A percentile compares a stretch with the other conserved stretches of the same genome.
These are phyloP conservation scores for Xylaria digitata DNA, from an alignment of 2,329 filamentous ascomycete genomes.

Conservation along the genomic window DNA sequence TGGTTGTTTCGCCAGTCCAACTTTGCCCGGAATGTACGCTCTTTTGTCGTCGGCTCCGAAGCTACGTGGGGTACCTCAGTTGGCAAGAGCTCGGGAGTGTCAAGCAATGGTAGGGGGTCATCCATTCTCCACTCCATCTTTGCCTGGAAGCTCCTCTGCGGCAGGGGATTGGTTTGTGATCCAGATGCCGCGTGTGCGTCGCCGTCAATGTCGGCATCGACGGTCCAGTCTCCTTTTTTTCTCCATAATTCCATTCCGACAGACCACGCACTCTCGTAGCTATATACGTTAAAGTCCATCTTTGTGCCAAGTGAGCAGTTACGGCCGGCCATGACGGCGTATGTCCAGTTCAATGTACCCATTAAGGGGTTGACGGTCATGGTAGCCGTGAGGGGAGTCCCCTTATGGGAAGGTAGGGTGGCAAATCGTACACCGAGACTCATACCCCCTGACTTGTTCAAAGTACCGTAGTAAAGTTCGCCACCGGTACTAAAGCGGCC, in stretches of 20 bases:
- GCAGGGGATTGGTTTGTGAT: slow-evolving; percentile 31
- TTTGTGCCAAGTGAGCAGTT: slow-evolving; percentile 87
- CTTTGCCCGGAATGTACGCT: slow-evolving; percentile 65
- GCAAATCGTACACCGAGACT: slow-evolving; percentile 90
- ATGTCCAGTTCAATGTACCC: slow-evolving; percentile 90
- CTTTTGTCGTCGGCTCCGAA: slow-evolving; percentile 10
- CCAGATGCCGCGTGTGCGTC: slow-evolving; percentile 45
- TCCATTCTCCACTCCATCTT: slow-evolving; percentile 61
- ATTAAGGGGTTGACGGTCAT: slow-evolving; percentile 93
- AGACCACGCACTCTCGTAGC: slow-evolving; percentile 94
- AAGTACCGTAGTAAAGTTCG: slow-evolving; percentile 93
- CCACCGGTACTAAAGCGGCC: slow-evolving; percentile 90
- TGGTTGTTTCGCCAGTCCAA: slow-evolving; percentile 57
- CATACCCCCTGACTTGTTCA: slow-evolving; percentile 94
- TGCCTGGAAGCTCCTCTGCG: slow-evolving; percentile 62
- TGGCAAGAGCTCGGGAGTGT: slow-evolving; percentile 24
- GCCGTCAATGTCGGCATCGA: slow-evolving; percentile 53
- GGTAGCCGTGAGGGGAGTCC: slow-evolving; percentile 93
- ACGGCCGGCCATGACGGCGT: slow-evolving; percentile 87
- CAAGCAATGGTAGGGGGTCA: slow-evolving; percentile 27
- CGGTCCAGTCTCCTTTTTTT: slow-evolving; percentile 60
- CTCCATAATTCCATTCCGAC: slow-evolving; percentile 95
- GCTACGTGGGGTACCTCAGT: slow-evolving; percentile 5
- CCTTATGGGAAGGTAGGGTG: slow-evolving; percentile 81
- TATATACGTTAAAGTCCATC: slow-evolving; percentile 98